Evolutionary conservation across 148 eudicot genomes (phyloP).

Genomic region (Rhododendron ovatum): DNA sequence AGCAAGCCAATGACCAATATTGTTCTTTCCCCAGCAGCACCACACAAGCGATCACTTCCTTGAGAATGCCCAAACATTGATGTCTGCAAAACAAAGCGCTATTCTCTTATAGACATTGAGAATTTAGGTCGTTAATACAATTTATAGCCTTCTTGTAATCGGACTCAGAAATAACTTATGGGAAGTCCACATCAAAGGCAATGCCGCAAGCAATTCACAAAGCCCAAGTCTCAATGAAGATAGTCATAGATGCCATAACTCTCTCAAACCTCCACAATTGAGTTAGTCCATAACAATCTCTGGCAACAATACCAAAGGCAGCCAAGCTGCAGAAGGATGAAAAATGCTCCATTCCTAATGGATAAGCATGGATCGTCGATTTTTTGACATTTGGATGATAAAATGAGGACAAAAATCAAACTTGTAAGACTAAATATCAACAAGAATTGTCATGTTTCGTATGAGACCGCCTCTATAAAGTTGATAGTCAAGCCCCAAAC

Average conservation of each 20-base stretch:
- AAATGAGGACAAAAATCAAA: too few species aligned
- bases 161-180: not conserved
- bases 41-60: not conserved
- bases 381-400: too few species aligned
- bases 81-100: not conserved
- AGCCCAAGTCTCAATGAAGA: not conserved
- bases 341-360: too few species aligned
- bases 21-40: not conserved
- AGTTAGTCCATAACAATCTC: not conserved
- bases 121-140: too few species aligned
- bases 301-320: constrained; percentile 3
- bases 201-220: not conserved
- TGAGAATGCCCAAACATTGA: not conserved
- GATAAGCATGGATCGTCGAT: not conserved
- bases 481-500: too few species aligned
- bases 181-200: not conserved
- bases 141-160: not conserved
- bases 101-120: not conserved
- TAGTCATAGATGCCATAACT: not conserved
- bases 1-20: not conserved
- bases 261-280: not conserved
- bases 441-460: too few species aligned
- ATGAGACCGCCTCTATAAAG: too few species aligned
- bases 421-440: too few species aligned
- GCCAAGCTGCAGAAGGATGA: too few species aligned